Evolutionary conservation across 2,329 filamentous ascomycete species (phyloP), one percentile per base, ranked within the genome.

Genomic region (Akanthomyces uredinophilus): DNA sequence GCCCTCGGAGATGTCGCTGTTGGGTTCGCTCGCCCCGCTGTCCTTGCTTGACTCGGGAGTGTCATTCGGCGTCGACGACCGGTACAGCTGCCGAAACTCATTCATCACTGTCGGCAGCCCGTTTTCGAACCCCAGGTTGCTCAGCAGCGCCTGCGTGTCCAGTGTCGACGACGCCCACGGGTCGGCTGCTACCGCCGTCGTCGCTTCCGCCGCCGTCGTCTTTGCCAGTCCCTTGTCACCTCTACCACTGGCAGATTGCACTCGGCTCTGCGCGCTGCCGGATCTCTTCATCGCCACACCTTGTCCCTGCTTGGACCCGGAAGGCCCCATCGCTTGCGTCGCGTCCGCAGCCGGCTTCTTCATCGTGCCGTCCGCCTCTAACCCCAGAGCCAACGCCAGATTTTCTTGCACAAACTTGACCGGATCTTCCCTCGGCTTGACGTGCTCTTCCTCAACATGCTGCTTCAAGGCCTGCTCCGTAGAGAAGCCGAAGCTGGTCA

Each of bases 41-140:
- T 87, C 84, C 70, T 87, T 86, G 71, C 78, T 83, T 2, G 85
- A 87, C 66, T 87, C 85, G 0, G 85, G 86, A 8, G 86, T 88
- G 68, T 87, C 84, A 64, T 86, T 85, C 0, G 85, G 84, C 27
- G 85, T 85, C 62, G 82, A 74, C 1, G 81, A 79, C 22, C 81
- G 79, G 67, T 84, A 86, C 10, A 82, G 27, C 27, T 29, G 74
- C 60, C 73, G 77, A 69, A 82, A 78, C 64, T 87, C 82, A 14
- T 78, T 77, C 60, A 85, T 80, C 2, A 81, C 76, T 20, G 79
- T 83, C 61, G 67, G 70, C 53, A 74, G 64, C 16, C 74, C 70
- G 46, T 69, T 70, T 47, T 75, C 73, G 22, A 74, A 68, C 0
- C 73, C 73, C 8, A 76, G 66, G 56, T 73, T 72, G 60, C 66